Conservation (phyloP, 1,284 basidiomycete species). For the Macrocystidia cucumis region DNA sequence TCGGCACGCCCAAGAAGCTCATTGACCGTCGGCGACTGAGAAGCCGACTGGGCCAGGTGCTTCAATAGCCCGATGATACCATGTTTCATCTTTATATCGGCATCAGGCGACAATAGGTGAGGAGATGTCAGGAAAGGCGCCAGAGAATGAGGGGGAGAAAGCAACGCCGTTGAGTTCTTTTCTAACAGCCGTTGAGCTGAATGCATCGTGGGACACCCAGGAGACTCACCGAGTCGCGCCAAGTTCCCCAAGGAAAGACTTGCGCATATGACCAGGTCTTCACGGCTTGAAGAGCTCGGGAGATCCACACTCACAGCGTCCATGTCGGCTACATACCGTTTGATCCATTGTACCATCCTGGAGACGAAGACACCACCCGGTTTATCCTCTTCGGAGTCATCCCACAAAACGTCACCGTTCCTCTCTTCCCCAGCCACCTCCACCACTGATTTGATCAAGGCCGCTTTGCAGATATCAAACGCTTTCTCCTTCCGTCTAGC, state of each 20-base stretch:
- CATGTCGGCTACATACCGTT: slow-evolving; percentile 34
- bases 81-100: slow-evolving; percentile 80
- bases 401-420: slow-evolving; percentile 71
- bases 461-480: slow-evolving; percentile 78
- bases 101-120: slow-evolving; percentile 39
- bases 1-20: slow-evolving; percentile 52
- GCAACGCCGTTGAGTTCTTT: slow-evolving; percentile 52
- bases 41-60: slow-evolving; percentile 72
- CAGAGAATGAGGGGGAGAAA: slow-evolving; percentile 45
- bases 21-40: slow-evolving; percentile 55
- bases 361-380: slow-evolving; percentile 69
- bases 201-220: slow-evolving; percentile 5
- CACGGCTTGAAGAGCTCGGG: slow-evolving; percentile 31
- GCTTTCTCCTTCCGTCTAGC: slow-evolving; percentile 55
- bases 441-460: slow-evolving; percentile 78
- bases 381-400: slow-evolving; percentile 42
- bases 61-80: slow-evolving; percentile 78
- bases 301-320: slow-evolving; percentile 13
- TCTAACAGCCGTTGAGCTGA: slow-evolving; percentile 33
- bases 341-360: slow-evolving; percentile 75
- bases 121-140: slow-evolving; percentile 42
- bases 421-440: slow-evolving; percentile 78
- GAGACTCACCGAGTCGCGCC: slow-evolving; percentile 58
- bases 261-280: slow-evolving; percentile 80
- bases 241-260: slow-evolving; percentile 80